These are phyloP conservation scores for Antarctomyces pellizariae DNA, from an alignment of 495 filamentous ascomycete species.

Conservation along the genomic window DNA sequence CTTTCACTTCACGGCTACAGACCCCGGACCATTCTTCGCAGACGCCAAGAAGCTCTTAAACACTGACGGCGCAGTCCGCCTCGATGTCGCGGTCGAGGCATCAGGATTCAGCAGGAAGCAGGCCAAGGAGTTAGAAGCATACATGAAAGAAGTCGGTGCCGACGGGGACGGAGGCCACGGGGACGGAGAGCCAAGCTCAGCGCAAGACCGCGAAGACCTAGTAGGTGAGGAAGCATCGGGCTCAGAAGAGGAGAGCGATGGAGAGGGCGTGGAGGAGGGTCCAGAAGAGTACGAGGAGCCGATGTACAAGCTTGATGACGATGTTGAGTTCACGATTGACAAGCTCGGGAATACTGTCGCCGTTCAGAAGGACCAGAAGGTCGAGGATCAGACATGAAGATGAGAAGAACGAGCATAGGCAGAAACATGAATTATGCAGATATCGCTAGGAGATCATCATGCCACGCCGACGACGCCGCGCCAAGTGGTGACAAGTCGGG, in stretches of 20 bases:
- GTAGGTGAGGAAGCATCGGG: conserved; percentile 10
- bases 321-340: background rate
- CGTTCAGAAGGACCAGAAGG: background rate
- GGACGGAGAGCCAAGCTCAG: conserved; percentile 19
- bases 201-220: conserved; percentile 20
- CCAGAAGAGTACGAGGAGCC: conserved; percentile 2
- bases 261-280: conserved; percentile 16
- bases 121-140: conserved; percentile 73
- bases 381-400: background rate
- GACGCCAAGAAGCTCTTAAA: conserved; percentile 59
- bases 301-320: conserved; percentile 2
- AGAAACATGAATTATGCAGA: no score
- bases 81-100: conserved; percentile 79
- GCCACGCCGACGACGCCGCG: no score
- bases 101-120: conserved; percentile 93
- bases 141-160: conserved; percentile 52
- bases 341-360: conserved; percentile 1
- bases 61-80: conserved; percentile 34
- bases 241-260: conserved; percentile 17
- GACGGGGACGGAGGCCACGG: conserved; percentile 38
- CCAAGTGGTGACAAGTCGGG: no score
- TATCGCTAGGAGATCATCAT: no score
- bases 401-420: background rate
- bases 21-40: conserved; percentile 60
- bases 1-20: conserved; percentile 67